A percentile compares a stretch with the other conserved stretches of the same genome.
phyloP scores from a whole-genome alignment of 2,329 filamentous ascomycete species.

The Alternaria brassicicola region DNA sequence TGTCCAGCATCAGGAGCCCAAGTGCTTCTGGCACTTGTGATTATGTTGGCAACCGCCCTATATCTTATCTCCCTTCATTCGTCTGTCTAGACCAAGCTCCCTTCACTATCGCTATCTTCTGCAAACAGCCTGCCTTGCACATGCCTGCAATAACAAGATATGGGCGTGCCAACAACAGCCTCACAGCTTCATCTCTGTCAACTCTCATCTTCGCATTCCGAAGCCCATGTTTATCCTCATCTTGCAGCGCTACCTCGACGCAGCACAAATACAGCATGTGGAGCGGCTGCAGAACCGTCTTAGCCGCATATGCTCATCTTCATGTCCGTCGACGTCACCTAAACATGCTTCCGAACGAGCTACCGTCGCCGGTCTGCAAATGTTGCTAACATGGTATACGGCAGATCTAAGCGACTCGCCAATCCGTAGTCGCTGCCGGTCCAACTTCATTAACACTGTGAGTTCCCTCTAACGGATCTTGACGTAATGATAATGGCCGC shows the following conservation, averaged over 20 bases:
- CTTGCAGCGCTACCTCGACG: not conserved
- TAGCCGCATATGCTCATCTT: not conserved
- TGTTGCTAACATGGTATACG: not conserved
- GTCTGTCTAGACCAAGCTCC: not conserved
- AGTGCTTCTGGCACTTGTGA: not conserved
- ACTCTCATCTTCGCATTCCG: not conserved
- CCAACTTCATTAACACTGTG: slow-evolving; percentile 3
- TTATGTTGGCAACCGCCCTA: not conserved
- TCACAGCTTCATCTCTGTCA: not conserved
- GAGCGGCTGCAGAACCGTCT: not conserved
- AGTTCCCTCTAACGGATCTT: not conserved
- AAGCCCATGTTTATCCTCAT: not conserved
- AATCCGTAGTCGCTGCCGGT: not conserved
- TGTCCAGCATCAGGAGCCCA: not conserved
- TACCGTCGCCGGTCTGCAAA: not conserved
- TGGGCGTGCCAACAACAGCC: not conserved
- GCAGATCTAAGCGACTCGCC: not conserved
- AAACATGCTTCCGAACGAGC: not conserved
- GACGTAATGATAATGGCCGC: not conserved
- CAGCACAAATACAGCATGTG: not conserved
- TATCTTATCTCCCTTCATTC: not conserved
- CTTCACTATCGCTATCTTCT: not conserved
- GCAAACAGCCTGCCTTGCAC: not conserved
- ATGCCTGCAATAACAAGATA: not conserved
- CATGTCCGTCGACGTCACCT: slow-evolving; percentile 3